Evolutionary conservation across 192 early-diverging fungal species (phyloP).

Genomic region (Pilobolus umbonatus): DNA sequence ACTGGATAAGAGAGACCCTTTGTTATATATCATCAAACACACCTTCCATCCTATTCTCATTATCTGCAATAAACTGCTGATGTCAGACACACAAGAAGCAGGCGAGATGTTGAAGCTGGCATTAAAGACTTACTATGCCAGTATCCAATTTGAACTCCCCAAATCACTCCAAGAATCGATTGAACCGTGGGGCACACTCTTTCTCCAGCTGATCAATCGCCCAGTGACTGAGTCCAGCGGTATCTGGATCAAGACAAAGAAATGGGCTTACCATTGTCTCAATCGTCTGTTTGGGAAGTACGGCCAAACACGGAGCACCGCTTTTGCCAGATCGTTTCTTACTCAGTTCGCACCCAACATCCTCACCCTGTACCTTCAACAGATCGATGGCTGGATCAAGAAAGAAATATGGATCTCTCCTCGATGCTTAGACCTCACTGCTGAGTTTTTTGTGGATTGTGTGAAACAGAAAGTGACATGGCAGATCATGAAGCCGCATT

Average conservation of each 20-base stretch:
- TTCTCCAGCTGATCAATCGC: constrained; percentile 74
- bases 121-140: constrained; percentile 75
- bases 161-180: constrained; percentile 64
- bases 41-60: constrained; percentile 73
- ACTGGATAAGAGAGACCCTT: constrained; percentile 53
- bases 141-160: constrained; percentile 62
- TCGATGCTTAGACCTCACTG: constrained; percentile 63
- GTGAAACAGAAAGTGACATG: constrained; percentile 88
- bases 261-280: constrained; percentile 89
- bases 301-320: constrained; percentile 54
- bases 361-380: constrained; percentile 71
- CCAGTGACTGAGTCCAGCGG: constrained; percentile 43
- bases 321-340: constrained; percentile 81
- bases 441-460: constrained; percentile 75
- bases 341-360: constrained; percentile 89
- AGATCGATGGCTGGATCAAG: constrained; percentile 75
- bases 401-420: constrained; percentile 67
- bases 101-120: constrained; percentile 80
- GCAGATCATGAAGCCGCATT: constrained; percentile 83
- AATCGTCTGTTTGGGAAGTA: constrained; percentile 75
- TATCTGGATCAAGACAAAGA: constrained; percentile 89
- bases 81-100: constrained; percentile 61
- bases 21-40: constrained; percentile 66
- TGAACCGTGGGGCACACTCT: constrained; percentile 86
- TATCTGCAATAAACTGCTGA: constrained; percentile 62